phyloP scores from a whole-genome alignment of 208 protist genomes.

The Porcisia hertigi region DNA sequence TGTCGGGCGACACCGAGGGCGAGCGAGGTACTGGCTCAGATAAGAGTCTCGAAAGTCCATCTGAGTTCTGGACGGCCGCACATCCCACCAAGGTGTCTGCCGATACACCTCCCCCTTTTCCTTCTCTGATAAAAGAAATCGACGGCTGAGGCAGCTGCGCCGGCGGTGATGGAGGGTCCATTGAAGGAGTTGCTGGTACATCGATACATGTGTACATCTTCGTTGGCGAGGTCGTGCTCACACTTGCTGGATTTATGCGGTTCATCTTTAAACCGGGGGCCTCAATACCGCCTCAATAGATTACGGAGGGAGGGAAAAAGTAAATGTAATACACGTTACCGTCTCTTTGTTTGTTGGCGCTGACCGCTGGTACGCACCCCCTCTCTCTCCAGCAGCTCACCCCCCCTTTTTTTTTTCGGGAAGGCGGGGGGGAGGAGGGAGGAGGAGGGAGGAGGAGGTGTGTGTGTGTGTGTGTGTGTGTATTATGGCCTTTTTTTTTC shows the following conservation, averaged over 20 bases:
- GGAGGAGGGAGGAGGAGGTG: not conserved
- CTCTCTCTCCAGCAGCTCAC: not conserved
- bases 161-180: not conserved
- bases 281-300: not conserved
- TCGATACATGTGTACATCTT: not conserved
- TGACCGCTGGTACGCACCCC: not conserved
- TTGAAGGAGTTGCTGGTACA: not conserved
- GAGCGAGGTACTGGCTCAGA: not conserved
- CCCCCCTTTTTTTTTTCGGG: too few species aligned
- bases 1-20: not conserved
- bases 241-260: not conserved
- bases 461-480: not conserved
- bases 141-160: not conserved
- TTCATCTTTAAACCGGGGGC: not conserved
- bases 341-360: not conserved
- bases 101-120: not conserved
- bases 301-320: not conserved
- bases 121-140: not conserved
- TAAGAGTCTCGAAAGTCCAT: not conserved
- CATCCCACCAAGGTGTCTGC: not conserved
- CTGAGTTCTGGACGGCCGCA: not conserved
- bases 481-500: constrained; percentile 96
- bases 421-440: not conserved
- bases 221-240: not conserved
- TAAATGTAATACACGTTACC: not conserved